phyloP scores from a whole-genome alignment of 2,329 filamentous ascomycete genomes.

The Madurella mycetomatis region DNA sequence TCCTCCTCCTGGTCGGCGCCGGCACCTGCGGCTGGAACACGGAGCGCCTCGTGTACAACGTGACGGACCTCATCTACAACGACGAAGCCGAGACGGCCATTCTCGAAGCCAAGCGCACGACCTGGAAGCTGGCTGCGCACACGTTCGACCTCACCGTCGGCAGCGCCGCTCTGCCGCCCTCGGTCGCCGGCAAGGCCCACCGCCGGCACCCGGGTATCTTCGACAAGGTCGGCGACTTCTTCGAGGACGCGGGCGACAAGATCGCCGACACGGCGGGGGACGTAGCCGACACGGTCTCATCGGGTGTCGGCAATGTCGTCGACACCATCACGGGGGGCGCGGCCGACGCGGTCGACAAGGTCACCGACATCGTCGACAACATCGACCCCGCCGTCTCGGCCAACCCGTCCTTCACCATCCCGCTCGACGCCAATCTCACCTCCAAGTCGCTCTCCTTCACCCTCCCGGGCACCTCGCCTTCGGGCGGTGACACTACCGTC shows the following conservation, averaged over 20 bases:
- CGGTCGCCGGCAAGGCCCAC: background rate
- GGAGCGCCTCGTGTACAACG: slow-evolving; percentile 9
- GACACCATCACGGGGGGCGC: slow-evolving; percentile 2
- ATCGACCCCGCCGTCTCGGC: background rate
- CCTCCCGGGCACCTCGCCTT: background rate
- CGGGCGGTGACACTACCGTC: background rate
- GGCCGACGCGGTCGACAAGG: background rate
- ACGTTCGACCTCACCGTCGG: too few relatives aligned
- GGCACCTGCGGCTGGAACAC: slow-evolving; percentile 6
- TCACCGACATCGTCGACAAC: background rate
- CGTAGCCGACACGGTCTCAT: background rate
- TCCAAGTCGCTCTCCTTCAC: slow-evolving; percentile 6
- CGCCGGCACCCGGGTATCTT: background rate
- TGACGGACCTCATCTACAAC: slow-evolving; percentile 8
- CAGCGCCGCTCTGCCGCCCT: background rate
- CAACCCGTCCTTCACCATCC: slow-evolving; percentile 4
- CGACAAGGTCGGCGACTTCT: background rate
- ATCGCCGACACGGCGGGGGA: background rate
- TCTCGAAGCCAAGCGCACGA: slow-evolving; percentile 13
- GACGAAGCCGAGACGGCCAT: slow-evolving; percentile 12
- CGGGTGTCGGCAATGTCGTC: background rate
- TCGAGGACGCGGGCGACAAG: background rate
- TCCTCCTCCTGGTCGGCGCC: slow-evolving; percentile 11
- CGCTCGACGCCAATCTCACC: slow-evolving; percentile 6
- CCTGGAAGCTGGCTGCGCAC: background rate